phyloP scores from a whole-genome alignment of 2,329 filamentous ascomycete species.

The Diaporthe vexans region DNA sequence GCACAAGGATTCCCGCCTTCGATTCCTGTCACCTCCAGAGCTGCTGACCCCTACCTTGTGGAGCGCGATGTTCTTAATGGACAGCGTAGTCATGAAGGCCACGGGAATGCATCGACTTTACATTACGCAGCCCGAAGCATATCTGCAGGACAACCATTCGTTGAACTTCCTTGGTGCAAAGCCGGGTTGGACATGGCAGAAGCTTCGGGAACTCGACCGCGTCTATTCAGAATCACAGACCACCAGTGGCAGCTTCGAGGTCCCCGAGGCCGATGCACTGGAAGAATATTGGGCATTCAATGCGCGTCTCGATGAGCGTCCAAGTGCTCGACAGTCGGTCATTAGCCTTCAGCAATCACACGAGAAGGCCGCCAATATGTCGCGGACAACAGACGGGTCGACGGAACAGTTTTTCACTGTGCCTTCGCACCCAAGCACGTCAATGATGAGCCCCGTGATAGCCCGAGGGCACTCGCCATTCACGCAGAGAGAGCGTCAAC shows the following conservation, averaged over 20 bases:
- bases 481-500: constrained; percentile 54
- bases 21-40: constrained; percentile 78
- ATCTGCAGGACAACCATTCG: constrained; percentile 70
- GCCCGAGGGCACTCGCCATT: constrained; percentile 58
- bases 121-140: constrained; percentile 81
- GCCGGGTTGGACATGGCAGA: constrained; percentile 78
- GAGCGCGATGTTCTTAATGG: constrained; percentile 78
- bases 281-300: constrained; percentile 79
- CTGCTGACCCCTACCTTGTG: constrained; percentile 81
- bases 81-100: constrained; percentile 80
- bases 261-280: constrained; percentile 72
- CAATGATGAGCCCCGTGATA: constrained; percentile 49
- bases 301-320: constrained; percentile 72
- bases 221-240: constrained; percentile 63
- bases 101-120: constrained; percentile 76
- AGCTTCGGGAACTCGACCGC: constrained; percentile 73
- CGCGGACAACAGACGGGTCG: constrained; percentile 58
- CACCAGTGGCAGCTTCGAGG: constrained; percentile 56
- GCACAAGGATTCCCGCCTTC: constrained; percentile 79
- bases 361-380: constrained; percentile 42
- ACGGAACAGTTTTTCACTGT: constrained; percentile 56
- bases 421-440: constrained; percentile 48
- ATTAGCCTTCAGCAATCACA: constrained; percentile 57
- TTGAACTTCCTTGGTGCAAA: constrained; percentile 60
- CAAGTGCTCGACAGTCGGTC: constrained; percentile 59